Base-by-base conservation (phyloP, 345 rosid species). In the Bruguiera parviflora region DNA sequence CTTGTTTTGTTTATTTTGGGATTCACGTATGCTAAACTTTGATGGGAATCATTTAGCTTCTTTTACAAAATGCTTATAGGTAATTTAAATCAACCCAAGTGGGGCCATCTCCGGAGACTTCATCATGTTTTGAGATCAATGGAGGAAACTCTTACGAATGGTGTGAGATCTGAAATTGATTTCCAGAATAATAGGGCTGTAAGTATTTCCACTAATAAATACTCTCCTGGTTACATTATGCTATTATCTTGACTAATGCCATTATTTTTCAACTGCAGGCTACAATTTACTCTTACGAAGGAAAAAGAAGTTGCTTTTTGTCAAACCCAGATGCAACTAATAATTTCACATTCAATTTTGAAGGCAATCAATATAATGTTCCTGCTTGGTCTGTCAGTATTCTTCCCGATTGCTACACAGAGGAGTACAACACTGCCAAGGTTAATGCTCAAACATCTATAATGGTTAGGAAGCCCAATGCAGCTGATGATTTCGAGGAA, bases 391-490 rank as follows among this genome's bases (percentile, higher is more conserved):
- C 85, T 32, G 80, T 79, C 31, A 63, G 63, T 15, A 56, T 84
- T 47, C 82, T 80, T 35, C 67, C 73, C 3, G 81, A 77, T 58
- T 85, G 88, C 74, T 68, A 69, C 35, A 76, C 47, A 0, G 86
- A 82, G 65, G 75, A 56, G 67, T 80, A 76, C 68, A 85, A 76
- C 61, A 85, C 89, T 5, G 86, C 82, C 39, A 82, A 75, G 82
- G 70, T 84, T 9, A 85, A 79, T 55, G 53, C 64, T n/a, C 84
- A 76, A 65, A 74, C 76, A 10, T 74, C 81, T 0, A 28, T 67
- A 3, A 78, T 76, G 77, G 73, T 53, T 46, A 69, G 76, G 13
- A 24, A 22, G 3, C 52, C 64, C 19, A 71, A 67, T 11, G 68
- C 63, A 19, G 72, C 66, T 8, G 78, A 82, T 31, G 70, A 76